Conservation (phyloP, 768 basidiomycete species). For the Kondoa subrosea region DNA sequence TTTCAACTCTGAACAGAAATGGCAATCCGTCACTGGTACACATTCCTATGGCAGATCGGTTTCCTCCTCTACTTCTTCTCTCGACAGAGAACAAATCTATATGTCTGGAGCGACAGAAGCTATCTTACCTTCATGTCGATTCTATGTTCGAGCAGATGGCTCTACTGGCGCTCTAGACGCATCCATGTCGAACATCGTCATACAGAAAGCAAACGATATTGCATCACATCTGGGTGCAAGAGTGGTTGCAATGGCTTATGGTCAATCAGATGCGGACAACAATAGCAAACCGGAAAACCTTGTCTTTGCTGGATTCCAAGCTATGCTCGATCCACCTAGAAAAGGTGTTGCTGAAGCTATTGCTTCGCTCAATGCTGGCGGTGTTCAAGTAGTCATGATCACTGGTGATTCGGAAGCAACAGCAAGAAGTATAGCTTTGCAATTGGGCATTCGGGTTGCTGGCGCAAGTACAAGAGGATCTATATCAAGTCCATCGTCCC, state of each 20-base stretch:
- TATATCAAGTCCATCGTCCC: neutral
- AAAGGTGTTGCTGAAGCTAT: slow-evolving; percentile 87
- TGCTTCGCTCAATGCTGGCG: slow-evolving; percentile 57
- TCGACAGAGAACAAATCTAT: slow-evolving; percentile 57
- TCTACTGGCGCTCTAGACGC: slow-evolving; percentile 65
- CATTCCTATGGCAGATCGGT: slow-evolving; percentile 20
- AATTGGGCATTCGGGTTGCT: slow-evolving; percentile 58
- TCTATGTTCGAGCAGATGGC: slow-evolving; percentile 76
- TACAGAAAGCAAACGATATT: slow-evolving; percentile 51
- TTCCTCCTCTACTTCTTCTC: slow-evolving; percentile 19
- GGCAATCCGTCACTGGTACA: slow-evolving; percentile 70
- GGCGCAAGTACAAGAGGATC: slow-evolving; percentile 12
- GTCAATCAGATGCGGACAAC: slow-evolving; percentile 39
- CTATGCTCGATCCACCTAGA: slow-evolving; percentile 87
- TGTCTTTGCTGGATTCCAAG: slow-evolving; percentile 80
- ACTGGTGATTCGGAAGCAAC: slow-evolving; percentile 88
- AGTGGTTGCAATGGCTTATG: slow-evolving; percentile 82
- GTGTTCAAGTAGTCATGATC: slow-evolving; percentile 96
- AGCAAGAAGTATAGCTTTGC: slow-evolving; percentile 67
- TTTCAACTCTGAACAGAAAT: slow-evolving; percentile 87
- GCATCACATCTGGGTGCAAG: slow-evolving; percentile 43
- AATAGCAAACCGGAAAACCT: slow-evolving; percentile 35
- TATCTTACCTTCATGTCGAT: slow-evolving; percentile 67
- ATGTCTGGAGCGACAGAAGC: slow-evolving; percentile 84
- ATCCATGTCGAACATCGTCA: slow-evolving; percentile 50